Percentiles rank a stretch among this genome's conserved stretches.
These are phyloP conservation scores for Xylaria longipes DNA, from an alignment of 495 filamentous ascomycete genomes.

Conservation along the genomic window DNA sequence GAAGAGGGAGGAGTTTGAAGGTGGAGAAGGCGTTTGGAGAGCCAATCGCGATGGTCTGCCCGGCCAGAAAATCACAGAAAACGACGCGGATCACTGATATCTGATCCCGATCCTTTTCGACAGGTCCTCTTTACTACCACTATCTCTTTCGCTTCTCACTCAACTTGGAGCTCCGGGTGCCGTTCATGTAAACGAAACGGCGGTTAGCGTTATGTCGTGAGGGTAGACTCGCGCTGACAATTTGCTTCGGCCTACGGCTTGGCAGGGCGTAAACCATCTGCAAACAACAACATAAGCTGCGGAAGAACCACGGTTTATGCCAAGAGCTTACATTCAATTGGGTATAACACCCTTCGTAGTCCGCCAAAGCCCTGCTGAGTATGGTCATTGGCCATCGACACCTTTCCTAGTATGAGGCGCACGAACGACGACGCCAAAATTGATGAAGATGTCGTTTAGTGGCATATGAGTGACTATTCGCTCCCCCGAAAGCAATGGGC, in stretches of 20 bases:
- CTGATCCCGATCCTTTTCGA: neutral
- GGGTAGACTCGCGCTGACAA: neutral
- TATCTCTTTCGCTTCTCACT: neutral
- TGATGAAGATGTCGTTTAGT: neutral
- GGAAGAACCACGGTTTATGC: neutral
- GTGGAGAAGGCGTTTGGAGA: slow-evolving; percentile 83
- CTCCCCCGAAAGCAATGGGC: neutral
- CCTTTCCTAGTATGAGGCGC: neutral
- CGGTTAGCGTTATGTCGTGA: neutral
- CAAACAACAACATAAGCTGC: neutral
- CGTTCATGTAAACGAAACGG: neutral
- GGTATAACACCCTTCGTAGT: neutral
- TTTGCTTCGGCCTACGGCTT: neutral
- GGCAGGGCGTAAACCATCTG: neutral
- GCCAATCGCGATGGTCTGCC: slow-evolving; percentile 80
- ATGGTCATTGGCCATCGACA: neutral
- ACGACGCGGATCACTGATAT: slow-evolving; percentile 26
- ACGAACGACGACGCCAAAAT: neutral
- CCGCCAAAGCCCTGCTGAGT: neutral
- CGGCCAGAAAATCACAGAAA: slow-evolving; percentile 50
- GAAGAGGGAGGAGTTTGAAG: slow-evolving; percentile 91
- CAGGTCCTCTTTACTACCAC: neutral
- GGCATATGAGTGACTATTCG: neutral
- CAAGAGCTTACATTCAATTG: neutral
- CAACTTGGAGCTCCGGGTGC: neutral